These are phyloP conservation scores for Globisporangium recalcitrans DNA, from an alignment of 352 stramenopile genomes.

Conservation along the genomic window DNA sequence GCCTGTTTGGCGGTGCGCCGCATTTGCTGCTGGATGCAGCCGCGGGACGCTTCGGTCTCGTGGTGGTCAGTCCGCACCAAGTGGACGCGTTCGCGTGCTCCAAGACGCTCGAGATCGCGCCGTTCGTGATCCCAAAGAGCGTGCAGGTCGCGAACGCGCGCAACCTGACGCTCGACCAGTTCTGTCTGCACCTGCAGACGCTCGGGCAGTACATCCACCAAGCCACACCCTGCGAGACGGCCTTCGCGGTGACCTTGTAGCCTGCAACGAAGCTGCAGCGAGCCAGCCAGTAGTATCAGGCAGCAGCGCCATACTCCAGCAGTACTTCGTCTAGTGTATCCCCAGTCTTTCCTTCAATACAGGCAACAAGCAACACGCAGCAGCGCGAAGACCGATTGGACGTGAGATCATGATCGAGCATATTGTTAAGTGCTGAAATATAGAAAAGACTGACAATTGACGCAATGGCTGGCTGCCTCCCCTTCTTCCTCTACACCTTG, in stretches of 20 bases:
- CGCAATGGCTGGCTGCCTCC: neutral
- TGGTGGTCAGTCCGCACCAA: conserved; percentile 57
- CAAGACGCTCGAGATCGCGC: conserved; percentile 48
- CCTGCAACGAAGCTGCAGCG: neutral
- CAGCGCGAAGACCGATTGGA: neutral
- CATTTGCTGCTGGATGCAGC: conserved; percentile 35
- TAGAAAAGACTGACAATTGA: neutral
- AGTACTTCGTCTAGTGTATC: neutral
- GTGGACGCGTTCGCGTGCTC: conserved; percentile 46
- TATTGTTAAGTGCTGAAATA: neutral
- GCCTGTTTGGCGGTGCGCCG: conserved; percentile 40
- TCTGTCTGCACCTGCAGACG: conserved; percentile 46
- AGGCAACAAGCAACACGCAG: neutral
- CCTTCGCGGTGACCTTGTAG: conserved; percentile 53
- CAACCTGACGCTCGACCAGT: conserved; percentile 47
- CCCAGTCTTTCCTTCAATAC: neutral
- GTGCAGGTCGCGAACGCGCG: conserved; percentile 45
- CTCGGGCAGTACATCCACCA: conserved; percentile 51
- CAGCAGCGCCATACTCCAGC: neutral
- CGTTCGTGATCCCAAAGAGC: conserved; percentile 57
- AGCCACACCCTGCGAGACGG: conserved; percentile 43
- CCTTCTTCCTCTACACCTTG: conserved; percentile 16
- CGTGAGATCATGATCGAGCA: neutral
- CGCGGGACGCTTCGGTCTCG: conserved; percentile 46
- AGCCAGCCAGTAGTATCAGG: neutral